Base-by-base conservation (phyloP, 129 eudicot species). In the Chrysanthemum lavandulifolium region DNA sequence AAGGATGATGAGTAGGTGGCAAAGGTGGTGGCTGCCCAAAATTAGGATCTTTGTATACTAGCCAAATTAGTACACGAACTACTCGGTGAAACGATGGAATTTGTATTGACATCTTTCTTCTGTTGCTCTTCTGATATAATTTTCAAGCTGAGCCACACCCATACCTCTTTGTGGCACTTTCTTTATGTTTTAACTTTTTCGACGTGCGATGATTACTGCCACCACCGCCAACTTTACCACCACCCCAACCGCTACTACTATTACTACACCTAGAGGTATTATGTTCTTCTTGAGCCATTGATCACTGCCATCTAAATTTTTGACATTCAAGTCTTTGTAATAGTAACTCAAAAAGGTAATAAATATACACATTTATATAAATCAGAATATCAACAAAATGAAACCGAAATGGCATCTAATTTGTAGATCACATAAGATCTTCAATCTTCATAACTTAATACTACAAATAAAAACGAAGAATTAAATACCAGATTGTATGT, bases 131-230 rank as follows among this genome's bases (percentile, higher is more conserved):
- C 98, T 8, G 81, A 68, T 73, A 89, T 83, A 58, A 92, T 85
- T 79, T 84, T 92, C 98, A 73, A 92, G 96, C 74, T 92, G 98
- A 21, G 98, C 98, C 52, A 92, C 96, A 8, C 98, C 98, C 74
- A 92, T 76, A 53, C 98, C 98, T 82, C 98, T 92, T 36, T 92
- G 98, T 3, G 98, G 92, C 23, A 89, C 92, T 64, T 92, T 92
- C 56, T 89, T n/a, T 89, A 13, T 76, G 92, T 76, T 92, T 92
- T 71, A 80, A 59, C 81, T 85, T 87, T 69, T 87, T 92, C 0
- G 86, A 71, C 60, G 86, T 76, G 78, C 85, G 79, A 67, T 55
- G 67, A 66, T 72, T 43, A 78, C 75, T 6, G 71, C 51, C 54
- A 75, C 82, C 72, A 52, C 81, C 69, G 14, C 74, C 83, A 5